phyloP scores from a whole-genome alignment of 75 land plant species.

The Pseudotsuga menziesii region DNA sequence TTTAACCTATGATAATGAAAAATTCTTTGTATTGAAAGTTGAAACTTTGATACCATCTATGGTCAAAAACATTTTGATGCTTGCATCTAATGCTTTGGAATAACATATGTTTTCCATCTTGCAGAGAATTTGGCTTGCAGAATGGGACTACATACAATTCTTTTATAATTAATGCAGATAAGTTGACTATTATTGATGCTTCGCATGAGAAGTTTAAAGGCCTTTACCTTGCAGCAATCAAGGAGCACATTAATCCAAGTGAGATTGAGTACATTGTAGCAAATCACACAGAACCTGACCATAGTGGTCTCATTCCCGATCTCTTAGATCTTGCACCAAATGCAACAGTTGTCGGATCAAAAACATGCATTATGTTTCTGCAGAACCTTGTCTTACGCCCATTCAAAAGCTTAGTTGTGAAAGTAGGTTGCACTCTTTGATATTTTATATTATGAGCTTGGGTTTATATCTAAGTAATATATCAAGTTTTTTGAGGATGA shows the following conservation, averaged over 20 bases:
- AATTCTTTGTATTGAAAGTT: neutral
- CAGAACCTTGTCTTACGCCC: conserved; percentile 44
- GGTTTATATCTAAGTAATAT: neutral
- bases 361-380: conserved; percentile 41
- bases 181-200: conserved; percentile 45
- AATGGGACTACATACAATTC: conserved; percentile 59
- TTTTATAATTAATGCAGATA: conserved; percentile 42
- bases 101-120: neutral
- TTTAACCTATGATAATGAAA: neutral
- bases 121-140: conserved; percentile 51
- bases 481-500: neutral
- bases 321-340: conserved; percentile 43
- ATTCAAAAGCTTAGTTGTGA: conserved; percentile 45
- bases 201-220: conserved; percentile 54
- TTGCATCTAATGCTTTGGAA: neutral
- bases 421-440: conserved; percentile 21
- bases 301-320: conserved; percentile 50
- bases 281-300: conserved; percentile 58
- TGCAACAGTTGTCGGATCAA: conserved; percentile 49
- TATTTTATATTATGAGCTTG: neutral
- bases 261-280: conserved; percentile 37
- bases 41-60: neutral
- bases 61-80: neutral
- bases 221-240: conserved; percentile 38
- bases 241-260: conserved; percentile 39